Evolutionary conservation across 257 asterid species (phyloP).

Genomic region (Solanum gracilifrons): DNA sequence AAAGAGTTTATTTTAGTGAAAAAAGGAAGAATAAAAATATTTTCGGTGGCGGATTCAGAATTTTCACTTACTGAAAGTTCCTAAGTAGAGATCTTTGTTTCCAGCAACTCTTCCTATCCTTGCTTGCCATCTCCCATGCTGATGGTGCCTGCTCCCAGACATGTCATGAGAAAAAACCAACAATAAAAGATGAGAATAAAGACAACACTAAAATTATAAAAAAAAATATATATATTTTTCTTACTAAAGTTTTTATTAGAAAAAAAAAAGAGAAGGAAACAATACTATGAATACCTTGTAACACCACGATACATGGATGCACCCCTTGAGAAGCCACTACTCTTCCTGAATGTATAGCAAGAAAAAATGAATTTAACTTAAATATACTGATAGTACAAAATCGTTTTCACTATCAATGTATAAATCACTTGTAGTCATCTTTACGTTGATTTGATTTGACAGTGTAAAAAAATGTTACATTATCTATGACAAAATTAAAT

Average conservation of each 20-base stretch:
- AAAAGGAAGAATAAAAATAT: too few species aligned
- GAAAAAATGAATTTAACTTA: background rate
- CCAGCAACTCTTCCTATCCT: slow-evolving; percentile 94
- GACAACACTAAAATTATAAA: background rate
- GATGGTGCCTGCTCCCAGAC: slow-evolving; percentile 64
- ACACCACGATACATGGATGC: slow-evolving; percentile 94
- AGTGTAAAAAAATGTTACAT: background rate
- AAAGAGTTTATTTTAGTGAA: background rate
- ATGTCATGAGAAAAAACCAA: slow-evolving; percentile 1
- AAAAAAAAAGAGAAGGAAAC: background rate
- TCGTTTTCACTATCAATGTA: background rate
- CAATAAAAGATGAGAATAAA: background rate
- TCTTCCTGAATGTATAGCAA: slow-evolving; percentile 38
- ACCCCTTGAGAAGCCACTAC: slow-evolving; percentile 90
- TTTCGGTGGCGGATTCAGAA: background rate
- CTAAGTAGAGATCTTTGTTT: slow-evolving; percentile 86
- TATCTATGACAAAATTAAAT: background rate
- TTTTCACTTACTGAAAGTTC: slow-evolving; percentile 63
- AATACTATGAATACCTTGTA: slow-evolving; percentile 39
- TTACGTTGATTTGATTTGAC: background rate
- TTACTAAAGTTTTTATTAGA: background rate
- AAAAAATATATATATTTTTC: background rate
- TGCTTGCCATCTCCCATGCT: slow-evolving; percentile 97
- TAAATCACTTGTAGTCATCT: background rate
- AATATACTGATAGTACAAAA: background rate